Base-by-base conservation (phyloP, 495 filamentous ascomycete genomes). In the Opeltia flavorubescens region DNA sequence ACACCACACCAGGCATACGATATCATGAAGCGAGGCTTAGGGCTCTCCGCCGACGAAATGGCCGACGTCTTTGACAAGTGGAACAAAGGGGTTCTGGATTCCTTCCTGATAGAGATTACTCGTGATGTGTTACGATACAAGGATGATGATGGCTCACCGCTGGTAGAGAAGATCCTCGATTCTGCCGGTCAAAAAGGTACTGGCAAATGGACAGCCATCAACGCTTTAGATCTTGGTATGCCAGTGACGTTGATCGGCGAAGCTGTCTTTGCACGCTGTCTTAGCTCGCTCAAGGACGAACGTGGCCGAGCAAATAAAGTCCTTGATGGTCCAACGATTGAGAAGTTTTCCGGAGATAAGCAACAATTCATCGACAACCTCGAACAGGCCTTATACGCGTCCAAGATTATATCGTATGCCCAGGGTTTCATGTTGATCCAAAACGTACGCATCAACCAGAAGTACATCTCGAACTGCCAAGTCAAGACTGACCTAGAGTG, bases 341-440 rank as follows among this genome's bases (percentile, higher is more conserved):
- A 80, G 48, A 41, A 41, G 3, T 96, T 95, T 70, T 72, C 77
- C 35, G 91, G 89, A 59, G 77, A 95, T 77, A 87, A 83, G 76
- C 74, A 89, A 62, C 72, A 84, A 64, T 91, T 95, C 77, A 74
- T 98, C 57, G 85, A 86, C 50, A 86, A 98, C 68, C 82, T 98
- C 38, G 91, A 98, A 73, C 91, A 98, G 75, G 91, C 91, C 50
- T 79, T 98, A 48, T 98, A 98, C 59, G 91, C 91, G 47, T 96
- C 91, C 50, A 98, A 98, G 81, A 96, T 98, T 59, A 95, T 98
- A 68, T 98, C 91, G 30, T 98, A 98, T 62, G 86, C 89, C 54
- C 91, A 98, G 69, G 91, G 91, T 62, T 98, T 98, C 77, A 98
- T 98, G 93, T 78, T 98, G 61, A 95, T 98, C 76, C 91, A 96